These are phyloP conservation scores for Aphanoascus verrucosus DNA, from an alignment of 2,329 filamentous ascomycete species.

Conservation along the genomic window DNA sequence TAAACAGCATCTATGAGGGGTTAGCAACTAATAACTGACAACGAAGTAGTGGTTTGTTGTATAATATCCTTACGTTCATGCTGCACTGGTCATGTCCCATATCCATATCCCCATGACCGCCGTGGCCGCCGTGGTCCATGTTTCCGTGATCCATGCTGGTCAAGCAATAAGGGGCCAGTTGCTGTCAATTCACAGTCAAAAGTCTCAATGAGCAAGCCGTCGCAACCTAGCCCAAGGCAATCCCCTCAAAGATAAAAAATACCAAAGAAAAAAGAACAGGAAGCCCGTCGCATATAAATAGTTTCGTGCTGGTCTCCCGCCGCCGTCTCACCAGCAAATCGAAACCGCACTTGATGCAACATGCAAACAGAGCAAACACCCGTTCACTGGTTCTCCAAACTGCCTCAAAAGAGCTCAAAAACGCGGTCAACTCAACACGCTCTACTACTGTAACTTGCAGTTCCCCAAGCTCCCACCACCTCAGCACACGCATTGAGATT, in stretches of 20 bases:
- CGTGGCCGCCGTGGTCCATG: conserved; percentile 41
- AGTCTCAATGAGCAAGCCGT: no score
- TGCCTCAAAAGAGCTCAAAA: not conserved
- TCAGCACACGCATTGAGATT: no score
- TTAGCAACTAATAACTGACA: not conserved
- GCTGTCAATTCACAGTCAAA: no score
- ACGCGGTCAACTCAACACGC: not conserved
- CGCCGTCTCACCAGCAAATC: no score
- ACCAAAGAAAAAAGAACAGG: no score
- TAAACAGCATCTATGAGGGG: conserved; percentile 77
- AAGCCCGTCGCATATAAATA: no score
- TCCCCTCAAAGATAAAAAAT: no score
- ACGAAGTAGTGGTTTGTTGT: not conserved
- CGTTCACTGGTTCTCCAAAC: not conserved
- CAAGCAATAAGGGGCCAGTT: no score
- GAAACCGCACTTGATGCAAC: no score
- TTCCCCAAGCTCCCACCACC: not conserved
- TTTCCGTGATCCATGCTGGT: not conserved
- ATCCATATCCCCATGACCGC: conserved; percentile 46
- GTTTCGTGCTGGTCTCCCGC: no score
- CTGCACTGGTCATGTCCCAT: conserved; percentile 58
- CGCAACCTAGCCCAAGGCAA: no score
- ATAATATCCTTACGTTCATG: conserved; percentile 73
- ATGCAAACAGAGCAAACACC: conserved; percentile 4
- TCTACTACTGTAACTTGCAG: not conserved